Evolutionary conservation across 2,329 filamentous ascomycete genomes (phyloP).

Genomic region (Xylaria multiplex): DNA sequence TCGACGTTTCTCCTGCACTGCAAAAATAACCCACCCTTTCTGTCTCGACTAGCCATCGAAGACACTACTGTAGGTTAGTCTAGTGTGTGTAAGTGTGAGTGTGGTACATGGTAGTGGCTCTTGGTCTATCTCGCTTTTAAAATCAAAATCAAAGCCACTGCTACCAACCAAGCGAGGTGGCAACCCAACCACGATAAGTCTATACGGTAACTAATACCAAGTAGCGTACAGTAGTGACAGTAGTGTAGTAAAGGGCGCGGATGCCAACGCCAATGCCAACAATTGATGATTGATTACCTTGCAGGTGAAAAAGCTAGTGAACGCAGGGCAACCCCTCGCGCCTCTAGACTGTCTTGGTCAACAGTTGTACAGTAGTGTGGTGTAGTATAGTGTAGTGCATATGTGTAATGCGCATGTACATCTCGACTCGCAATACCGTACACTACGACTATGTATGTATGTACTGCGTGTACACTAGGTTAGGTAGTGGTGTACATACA

Average conservation of each 20-base stretch:
- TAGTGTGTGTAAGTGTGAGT: background rate
- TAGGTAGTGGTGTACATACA: no score
- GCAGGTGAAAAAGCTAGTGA: conserved; percentile 20
- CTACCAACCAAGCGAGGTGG: conserved; percentile 23
- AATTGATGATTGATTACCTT: conserved; percentile 22
- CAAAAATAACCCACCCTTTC: conserved; percentile 16
- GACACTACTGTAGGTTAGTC: background rate
- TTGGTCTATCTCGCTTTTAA: no score
- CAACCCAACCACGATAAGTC: conserved; percentile 24
- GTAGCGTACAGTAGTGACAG: no score
- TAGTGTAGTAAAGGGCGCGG: no score
- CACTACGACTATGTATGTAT: no score
- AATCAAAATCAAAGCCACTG: no score
- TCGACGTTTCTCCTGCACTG: conserved; percentile 4
- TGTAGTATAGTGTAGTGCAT: background rate
- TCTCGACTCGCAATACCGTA: conserved; percentile 11
- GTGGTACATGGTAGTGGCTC: background rate
- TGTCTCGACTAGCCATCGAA: background rate
- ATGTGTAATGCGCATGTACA: conserved; percentile 1
- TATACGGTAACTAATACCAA: background rate
- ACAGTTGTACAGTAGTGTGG: background rate
- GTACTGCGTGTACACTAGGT: no score
- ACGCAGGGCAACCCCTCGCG: conserved; percentile 19
- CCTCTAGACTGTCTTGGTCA: background rate
- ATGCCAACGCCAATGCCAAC: background rate